Evolutionary conservation across 176 grass and related monocot species (phyloP), one percentile per base, ranked within the genome.

Genomic region (Aegilops speltoides): DNA sequence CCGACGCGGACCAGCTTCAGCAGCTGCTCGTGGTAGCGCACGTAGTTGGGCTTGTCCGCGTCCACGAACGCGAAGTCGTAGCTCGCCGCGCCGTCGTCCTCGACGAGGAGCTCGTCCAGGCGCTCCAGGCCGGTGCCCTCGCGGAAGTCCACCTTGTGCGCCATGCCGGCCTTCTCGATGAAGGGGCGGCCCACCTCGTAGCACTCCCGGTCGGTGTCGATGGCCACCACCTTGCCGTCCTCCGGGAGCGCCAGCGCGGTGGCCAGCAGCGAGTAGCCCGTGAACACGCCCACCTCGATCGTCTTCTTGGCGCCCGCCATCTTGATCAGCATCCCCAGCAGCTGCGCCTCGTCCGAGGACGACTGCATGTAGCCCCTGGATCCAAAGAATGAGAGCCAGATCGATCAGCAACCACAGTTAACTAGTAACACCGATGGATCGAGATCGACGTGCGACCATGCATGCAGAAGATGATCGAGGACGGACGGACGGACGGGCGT

Each of bases 301-400:
- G 91, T 92, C 3, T 76, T 86, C 81, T 89, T 89, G 38, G 95
- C 95, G 32, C 93, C 93, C 4, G 90, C 67, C 50, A 97, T 83
- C 64, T 97, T 93, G 5, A 97, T 52, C n/a, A 97, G 89, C 95
- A 95, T 93, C n/a, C 83, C 77, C 5, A 97, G 79, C 5, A 97
- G 68, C 74, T 91, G 93, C 4, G 90, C 81, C 56, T 95, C 92
- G 57, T 97, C 95, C 3, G 95, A 66, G 1, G 87, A 78, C 6
- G 86, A 87, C 46, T 84, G 81, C 90, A 94, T 93, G 37, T 61
- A 65, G 0, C 71, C 74, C 78, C 88, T 92, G 63, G 5, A 76
- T 76, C 46, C 24, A 10, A 41, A 52, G 45, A 77, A 22, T 4
- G 22, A 14, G 16, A 22, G 32, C 7, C 25, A 65, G 52, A 56